phyloP scores from a whole-genome alignment of 106 monocot genomes.

The Phalaenopsis equestris region DNA sequence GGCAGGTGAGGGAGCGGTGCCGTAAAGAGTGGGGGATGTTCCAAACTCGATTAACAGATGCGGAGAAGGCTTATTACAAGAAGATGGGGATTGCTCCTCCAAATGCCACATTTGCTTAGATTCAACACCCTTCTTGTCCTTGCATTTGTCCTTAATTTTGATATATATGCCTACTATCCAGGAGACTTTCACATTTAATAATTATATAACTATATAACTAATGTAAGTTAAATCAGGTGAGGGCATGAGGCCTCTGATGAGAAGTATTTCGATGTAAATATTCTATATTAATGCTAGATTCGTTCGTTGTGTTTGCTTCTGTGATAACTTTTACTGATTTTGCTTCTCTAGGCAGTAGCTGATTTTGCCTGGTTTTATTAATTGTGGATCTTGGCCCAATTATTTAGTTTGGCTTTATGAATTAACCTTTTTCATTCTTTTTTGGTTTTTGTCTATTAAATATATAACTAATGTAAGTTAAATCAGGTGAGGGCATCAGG shows the following conservation, averaged over 20 bases:
- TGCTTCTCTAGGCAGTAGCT: too few relatives aligned
- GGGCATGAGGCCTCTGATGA: too few relatives aligned
- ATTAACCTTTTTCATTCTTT: too few relatives aligned
- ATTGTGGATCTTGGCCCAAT: too few relatives aligned
- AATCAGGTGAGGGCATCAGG: not conserved
- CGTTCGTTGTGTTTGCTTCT: not conserved
- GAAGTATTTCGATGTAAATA: not conserved
- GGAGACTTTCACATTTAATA: not conserved
- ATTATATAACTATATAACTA: not conserved
- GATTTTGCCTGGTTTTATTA: too few relatives aligned
- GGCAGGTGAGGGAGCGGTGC: constrained; percentile 43
- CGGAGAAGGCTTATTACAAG: constrained; percentile 37
- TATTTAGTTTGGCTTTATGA: too few relatives aligned
- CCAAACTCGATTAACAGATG: constrained; percentile 27
- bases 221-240: not conserved
- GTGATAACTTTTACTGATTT: not conserved
- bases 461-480: not conserved
- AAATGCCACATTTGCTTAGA: constrained; percentile 30
- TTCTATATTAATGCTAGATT: not conserved
- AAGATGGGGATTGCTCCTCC: constrained; percentile 32
- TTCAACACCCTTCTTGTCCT: not conserved
- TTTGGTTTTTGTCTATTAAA: too few relatives aligned
- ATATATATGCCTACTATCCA: not conserved
- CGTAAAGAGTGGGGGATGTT: constrained; percentile 48
- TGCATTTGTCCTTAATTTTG: not conserved